Evolutionary conservation across 2,329 filamentous ascomycete genomes (phyloP).

Genomic region (Diplodia intermedia): DNA sequence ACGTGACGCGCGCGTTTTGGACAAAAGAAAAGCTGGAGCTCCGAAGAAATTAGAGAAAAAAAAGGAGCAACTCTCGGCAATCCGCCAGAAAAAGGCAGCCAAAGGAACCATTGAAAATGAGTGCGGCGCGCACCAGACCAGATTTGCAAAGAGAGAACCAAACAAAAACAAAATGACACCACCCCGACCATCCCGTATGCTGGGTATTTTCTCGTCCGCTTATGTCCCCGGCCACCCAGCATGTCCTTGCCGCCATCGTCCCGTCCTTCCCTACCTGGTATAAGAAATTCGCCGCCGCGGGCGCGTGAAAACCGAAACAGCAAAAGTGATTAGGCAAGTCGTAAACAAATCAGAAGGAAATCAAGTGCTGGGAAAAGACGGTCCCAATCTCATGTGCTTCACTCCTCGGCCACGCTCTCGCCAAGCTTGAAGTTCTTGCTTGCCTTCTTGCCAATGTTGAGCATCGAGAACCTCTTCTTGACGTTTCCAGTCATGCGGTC

Average conservation of each 20-base stretch:
- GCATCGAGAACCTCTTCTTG: constrained; percentile 77
- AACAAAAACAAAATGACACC: constrained; percentile 7
- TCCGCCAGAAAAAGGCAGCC: background rate
- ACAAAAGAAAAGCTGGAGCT: constrained; percentile 21
- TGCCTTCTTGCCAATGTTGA: constrained; percentile 77
- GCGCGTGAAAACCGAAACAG: constrained; percentile 6
- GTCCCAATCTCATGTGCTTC: background rate
- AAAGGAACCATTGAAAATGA: constrained; percentile 1
- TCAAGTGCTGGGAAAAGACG: background rate
- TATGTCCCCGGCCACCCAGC: background rate
- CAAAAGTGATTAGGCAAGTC: constrained; percentile 25
- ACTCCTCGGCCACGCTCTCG: constrained; percentile 36
- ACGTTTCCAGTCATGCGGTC: constrained; percentile 62
- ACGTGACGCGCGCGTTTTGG: constrained; percentile 9
- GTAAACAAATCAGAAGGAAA: constrained; percentile 25
- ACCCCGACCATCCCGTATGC: constrained; percentile 8
- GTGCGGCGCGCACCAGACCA: background rate
- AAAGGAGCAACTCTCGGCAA: background rate
- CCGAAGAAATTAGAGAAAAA: background rate
- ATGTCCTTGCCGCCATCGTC: constrained; percentile 1
- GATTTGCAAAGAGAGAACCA: background rate
- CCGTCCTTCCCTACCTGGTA: constrained; percentile 13
- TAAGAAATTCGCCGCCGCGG: constrained; percentile 22
- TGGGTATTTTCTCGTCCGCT: constrained; percentile 21
- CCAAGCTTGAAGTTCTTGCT: constrained; percentile 55